Evolutionary conservation across 768 basidiomycete genomes (phyloP), one percentile per base, ranked within the genome.

Genomic region (Mycena metata): DNA sequence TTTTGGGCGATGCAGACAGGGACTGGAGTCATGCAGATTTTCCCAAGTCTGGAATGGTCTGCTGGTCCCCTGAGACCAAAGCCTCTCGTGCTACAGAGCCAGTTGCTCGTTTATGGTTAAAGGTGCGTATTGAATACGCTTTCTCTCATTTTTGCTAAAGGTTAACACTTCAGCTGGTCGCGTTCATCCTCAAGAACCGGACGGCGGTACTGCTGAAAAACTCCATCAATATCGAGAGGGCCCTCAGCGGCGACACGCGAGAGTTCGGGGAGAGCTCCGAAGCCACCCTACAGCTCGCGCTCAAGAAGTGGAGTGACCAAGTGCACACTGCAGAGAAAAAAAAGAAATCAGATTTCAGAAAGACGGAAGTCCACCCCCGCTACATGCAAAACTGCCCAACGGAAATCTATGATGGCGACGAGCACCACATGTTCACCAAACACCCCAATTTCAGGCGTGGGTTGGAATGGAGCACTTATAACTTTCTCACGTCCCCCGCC

Each of bases 391-490:
- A 50, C 7, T 50, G 49, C 26, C 49, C 49, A 50, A 30, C 7
- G 6, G 26, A 23, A 16, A 23, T 50, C 10, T 50, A 50, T 23
- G n/a, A 23, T 5, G n/a, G 26, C 5, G 49, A 50, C 49, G 49
- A 30, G 11, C 10, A 23, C 21, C 49, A 50, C 49, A 5, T 16
- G 4, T 50, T 50, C n/a, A 5, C 12, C 6, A 50, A 50, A 16
- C 49, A 50, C 49, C n/a, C 49, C 10, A 50, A 50, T 23, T 50
- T 50, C 49, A 50, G 49, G 49, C 49, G 49, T 19, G 49, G 49
- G 49, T 23, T 50, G 6, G 49, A 50, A 19, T 50, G 49, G 49
- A 50, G 49, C 49, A 50, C n/a, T 19, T 8, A 24, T 6, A 50
- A 50, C 16, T 50, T 50, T 23, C 49, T 50, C 49, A 23, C 8